Percentiles rank a stretch among this genome's conserved stretches.
phyloP scores from a whole-genome alignment of 2,329 filamentous ascomycete genomes.

The Calonectria crousiana region DNA sequence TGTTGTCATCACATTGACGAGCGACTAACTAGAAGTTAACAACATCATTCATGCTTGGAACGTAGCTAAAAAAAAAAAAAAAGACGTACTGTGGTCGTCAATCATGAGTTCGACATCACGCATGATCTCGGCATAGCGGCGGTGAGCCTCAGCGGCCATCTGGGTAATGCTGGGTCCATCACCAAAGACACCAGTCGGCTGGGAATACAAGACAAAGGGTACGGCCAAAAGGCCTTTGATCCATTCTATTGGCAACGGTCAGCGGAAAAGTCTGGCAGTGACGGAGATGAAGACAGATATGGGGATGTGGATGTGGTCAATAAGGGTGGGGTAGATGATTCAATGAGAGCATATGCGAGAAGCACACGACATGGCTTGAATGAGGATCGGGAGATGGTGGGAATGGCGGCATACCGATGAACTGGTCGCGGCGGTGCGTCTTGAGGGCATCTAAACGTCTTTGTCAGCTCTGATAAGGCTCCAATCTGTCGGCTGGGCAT shows the following conservation, averaged over 20 bases:
- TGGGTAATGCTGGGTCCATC: conserved; percentile 73
- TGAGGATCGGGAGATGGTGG: background rate
- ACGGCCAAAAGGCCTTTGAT: conserved; percentile 95
- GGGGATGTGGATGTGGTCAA: conserved; percentile 4
- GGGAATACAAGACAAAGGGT: conserved; percentile 95
- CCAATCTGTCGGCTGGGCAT: conserved; percentile 9
- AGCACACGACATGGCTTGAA: background rate
- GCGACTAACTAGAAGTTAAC: conserved; percentile 63
- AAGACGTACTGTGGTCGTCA: conserved; percentile 82
- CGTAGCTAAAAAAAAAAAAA: too few relatives aligned
- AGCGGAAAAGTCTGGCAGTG: conserved; percentile 4
- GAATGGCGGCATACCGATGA: conserved; percentile 71
- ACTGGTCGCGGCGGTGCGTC: conserved; percentile 91
- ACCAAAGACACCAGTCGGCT: conserved; percentile 89
- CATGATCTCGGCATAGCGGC: conserved; percentile 95
- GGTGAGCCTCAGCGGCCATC: conserved; percentile 84
- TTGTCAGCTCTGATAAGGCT: conserved; percentile 33
- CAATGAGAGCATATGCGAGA: conserved; percentile 6
- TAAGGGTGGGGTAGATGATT: conserved; percentile 8
- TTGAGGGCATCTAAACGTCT: conserved; percentile 70
- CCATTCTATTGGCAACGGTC: conserved; percentile 76
- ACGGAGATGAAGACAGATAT: background rate
- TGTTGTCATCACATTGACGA: conserved; percentile 74
- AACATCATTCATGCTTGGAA: background rate
- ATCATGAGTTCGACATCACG: conserved; percentile 92